Percentiles rank a stretch among this genome's conserved stretches.
These are phyloP conservation scores for Hylodesmum podocarpum DNA, from an alignment of 306 rosid genomes.

Conservation along the genomic window DNA sequence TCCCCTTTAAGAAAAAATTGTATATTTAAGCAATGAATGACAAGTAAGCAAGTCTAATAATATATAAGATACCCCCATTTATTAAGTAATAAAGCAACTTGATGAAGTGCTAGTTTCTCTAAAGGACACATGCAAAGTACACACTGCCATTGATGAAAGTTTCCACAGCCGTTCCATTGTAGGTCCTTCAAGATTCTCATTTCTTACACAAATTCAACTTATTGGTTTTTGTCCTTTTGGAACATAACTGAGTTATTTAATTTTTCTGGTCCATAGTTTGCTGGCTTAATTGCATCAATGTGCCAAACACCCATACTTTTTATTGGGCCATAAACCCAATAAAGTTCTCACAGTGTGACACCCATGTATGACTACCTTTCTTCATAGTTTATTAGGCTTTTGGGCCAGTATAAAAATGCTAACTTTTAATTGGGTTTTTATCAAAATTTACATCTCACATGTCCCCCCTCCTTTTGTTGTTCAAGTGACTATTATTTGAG, in stretches of 20 bases:
- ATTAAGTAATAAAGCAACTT: too few relatives aligned
- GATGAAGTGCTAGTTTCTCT: too few relatives aligned
- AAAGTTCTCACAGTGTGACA: background rate
- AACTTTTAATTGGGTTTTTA: background rate
- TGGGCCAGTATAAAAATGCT: background rate
- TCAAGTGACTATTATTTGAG: too few relatives aligned
- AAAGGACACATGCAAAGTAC: too few relatives aligned
- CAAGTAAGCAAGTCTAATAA: too few relatives aligned
- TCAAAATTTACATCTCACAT: background rate
- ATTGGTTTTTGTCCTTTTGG: background rate
- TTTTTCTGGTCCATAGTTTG: too few relatives aligned
- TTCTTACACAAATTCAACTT: background rate
- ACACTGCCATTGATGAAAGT: too few relatives aligned
- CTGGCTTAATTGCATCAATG: background rate
- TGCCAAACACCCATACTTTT: background rate
- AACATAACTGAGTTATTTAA: background rate
- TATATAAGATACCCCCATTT: too few relatives aligned
- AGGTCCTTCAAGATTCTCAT: background rate
- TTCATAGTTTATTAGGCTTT: background rate
- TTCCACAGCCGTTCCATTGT: background rate
- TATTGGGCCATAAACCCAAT: background rate
- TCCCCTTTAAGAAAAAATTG: too few relatives aligned
- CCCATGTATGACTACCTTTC: background rate
- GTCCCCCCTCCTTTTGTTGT: background rate
- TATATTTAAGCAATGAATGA: too few relatives aligned